Conservation (phyloP, 257 asterid species). For the Nicotiana undulata region DNA sequence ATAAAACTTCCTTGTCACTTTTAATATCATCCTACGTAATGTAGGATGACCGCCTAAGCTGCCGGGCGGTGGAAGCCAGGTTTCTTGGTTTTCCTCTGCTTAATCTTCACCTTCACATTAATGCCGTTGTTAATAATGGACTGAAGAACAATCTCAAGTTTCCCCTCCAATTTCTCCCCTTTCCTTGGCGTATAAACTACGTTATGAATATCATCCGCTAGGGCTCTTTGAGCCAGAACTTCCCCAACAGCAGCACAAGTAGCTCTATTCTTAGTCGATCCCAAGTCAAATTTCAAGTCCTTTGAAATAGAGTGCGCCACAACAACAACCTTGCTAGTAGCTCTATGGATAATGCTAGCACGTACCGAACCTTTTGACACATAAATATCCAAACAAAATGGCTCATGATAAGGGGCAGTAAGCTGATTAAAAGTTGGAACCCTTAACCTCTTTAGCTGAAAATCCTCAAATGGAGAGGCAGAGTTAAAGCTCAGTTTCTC, state of each 20-base stretch:
- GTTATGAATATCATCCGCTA: slow-evolving; percentile 81
- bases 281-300: slow-evolving; percentile 74
- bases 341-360: slow-evolving; percentile 76
- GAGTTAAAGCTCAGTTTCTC: not conserved
- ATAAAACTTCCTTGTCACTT: not conserved
- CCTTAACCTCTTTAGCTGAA: slow-evolving; percentile 32
- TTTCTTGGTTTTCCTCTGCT: slow-evolving; percentile 52
- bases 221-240: slow-evolving; percentile 67
- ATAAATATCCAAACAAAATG: slow-evolving; percentile 71
- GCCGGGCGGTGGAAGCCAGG: slow-evolving; percentile 8
- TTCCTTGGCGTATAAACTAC: slow-evolving; percentile 66
- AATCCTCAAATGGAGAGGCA: not conserved
- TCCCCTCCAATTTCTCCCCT: slow-evolving; percentile 67
- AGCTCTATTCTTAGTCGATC: slow-evolving; percentile 58
- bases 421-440: slow-evolving; percentile 67
- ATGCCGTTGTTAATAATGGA: slow-evolving; percentile 56
- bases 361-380: slow-evolving; percentile 66
- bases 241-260: slow-evolving; percentile 60
- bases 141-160: slow-evolving; percentile 60
- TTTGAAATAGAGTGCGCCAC: slow-evolving; percentile 81
- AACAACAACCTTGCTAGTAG: slow-evolving; percentile 79
- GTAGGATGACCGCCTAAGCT: slow-evolving; percentile 10
- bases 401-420: slow-evolving; percentile 80
- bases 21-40: not conserved
- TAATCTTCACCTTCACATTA: slow-evolving; percentile 66